Base-by-base conservation (phyloP, 2,329 filamentous ascomycete species). In the Cryphonectria nitschkei region DNA sequence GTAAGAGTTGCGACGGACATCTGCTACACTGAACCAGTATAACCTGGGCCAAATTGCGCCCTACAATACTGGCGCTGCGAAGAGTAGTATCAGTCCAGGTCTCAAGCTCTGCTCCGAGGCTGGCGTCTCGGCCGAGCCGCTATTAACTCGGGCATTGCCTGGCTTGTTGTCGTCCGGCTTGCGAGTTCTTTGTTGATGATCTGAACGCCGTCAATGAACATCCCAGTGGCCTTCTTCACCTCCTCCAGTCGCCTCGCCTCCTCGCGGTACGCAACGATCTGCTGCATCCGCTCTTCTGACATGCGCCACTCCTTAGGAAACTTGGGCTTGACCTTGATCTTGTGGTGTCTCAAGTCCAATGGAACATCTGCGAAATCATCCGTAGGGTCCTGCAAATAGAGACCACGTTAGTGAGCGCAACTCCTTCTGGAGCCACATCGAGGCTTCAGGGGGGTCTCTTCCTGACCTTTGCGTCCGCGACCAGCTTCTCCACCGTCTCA, bases 351-450 rank as follows among this genome's bases (percentile, higher is more conserved):
- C 72, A 93, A 91, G 78, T 99, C 95, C 65, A 98, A 87, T 2
- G 96, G 95, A 41, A 99, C 83, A 79, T 99, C 96, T 74, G 90
- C 90, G 77, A 98, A 98, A 14, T 88, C 92, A 75, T 99, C 95
- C 52, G 83, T 88, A 34, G 87, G 84, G 78, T 97, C 91, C 85
- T 90, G 79, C 68, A 50, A 16, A 7, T 68, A 46, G 52, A 19
- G 16, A 13, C 16, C 22, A 22, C 1, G n/a, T 72, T 22, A 71
- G 71, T 58, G 34, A 29, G 3, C 8, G 4, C 41, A 9, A 1
- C 4, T 65, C 34, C 9, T 60, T 41, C 22, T 3, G 3, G 22
- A 2, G 13, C 29, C 29, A 13, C 46, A 5, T 6, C 8, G 6
- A 22, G 19, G 13, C 11, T 11, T 1, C 22, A 14, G 60, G 52